Conservation (phyloP, 192 early-diverging fungal species). For the Anaeromyces robustus region DNA sequence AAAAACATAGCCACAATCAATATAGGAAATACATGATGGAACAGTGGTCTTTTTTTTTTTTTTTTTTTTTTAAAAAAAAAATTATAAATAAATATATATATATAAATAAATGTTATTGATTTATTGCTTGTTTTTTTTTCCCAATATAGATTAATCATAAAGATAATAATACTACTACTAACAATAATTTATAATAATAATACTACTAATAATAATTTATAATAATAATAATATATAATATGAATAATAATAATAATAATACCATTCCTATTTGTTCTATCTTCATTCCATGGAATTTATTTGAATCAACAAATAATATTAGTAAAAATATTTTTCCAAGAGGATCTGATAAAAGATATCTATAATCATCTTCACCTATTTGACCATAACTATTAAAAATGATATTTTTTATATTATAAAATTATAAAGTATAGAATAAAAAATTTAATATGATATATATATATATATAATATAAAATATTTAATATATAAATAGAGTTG, state of each 20-base stretch:
- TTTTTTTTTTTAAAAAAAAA: no score
- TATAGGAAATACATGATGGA: constrained; percentile 40
- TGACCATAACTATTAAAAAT: not conserved
- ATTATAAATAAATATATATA: no score
- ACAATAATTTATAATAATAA: no score
- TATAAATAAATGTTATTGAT: not conserved
- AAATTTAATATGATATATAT: no score
- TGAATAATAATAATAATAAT: not conserved
- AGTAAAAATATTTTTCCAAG: not conserved
- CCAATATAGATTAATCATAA: no score
- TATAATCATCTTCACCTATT: not conserved
- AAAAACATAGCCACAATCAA: constrained; percentile 53
- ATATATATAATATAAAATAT: not conserved
- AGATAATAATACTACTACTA: no score
- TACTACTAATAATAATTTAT: no score
- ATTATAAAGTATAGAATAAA: no score
- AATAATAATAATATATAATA: no score
- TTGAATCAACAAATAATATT: not conserved
- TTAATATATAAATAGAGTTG: no score
- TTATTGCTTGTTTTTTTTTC: not conserved
- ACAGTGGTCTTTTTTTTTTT: constrained; percentile 12
- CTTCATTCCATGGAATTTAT: not conserved
- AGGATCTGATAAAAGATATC: not conserved
- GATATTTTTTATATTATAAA: no score
- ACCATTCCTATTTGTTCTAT: not conserved